phyloP scores from a whole-genome alignment of 495 filamentous ascomycete species.

The Aspergillus carlsbadensis region DNA sequence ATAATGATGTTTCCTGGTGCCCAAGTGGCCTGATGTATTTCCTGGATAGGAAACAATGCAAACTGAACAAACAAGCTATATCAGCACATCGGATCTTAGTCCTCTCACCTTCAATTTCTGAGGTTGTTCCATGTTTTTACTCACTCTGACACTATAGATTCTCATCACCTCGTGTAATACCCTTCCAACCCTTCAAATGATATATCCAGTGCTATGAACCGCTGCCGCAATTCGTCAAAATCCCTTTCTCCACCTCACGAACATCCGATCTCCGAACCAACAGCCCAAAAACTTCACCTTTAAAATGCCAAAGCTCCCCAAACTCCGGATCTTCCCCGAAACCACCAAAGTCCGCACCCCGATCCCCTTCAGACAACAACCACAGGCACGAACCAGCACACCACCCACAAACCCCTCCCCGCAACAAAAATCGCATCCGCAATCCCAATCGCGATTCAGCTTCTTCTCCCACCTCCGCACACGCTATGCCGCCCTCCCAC shows the following conservation, averaged over 20 bases:
- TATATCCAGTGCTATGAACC: neutral
- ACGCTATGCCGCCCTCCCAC: slow-evolving; percentile 35
- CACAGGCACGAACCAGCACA: neutral
- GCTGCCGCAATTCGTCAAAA: too few species aligned
- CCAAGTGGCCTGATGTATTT: neutral
- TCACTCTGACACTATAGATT: neutral
- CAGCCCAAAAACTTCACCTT: neutral
- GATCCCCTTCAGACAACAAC: neutral
- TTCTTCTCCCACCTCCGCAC: slow-evolving; percentile 32
- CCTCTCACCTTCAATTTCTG: neutral
- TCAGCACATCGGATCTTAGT: neutral
- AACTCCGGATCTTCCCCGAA: slow-evolving; percentile 23
- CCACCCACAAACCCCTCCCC: neutral
- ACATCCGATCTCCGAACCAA: neutral
- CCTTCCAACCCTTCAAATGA: too few species aligned
- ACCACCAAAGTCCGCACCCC: slow-evolving; percentile 15
- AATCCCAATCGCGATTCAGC: slow-evolving; percentile 8
- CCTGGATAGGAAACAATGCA: slow-evolving; percentile 5
- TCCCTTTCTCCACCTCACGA: neutral
- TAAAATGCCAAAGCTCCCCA: slow-evolving; percentile 3
- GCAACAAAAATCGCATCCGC: slow-evolving; percentile 1
- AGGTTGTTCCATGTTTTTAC: neutral
- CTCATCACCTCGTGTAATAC: too few species aligned
- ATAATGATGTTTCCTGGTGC: too few species aligned
- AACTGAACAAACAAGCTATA: slow-evolving; percentile 20